These are phyloP conservation scores for Evernia prunastri DNA, from an alignment of 495 filamentous ascomycete genomes.

Conservation along the genomic window DNA sequence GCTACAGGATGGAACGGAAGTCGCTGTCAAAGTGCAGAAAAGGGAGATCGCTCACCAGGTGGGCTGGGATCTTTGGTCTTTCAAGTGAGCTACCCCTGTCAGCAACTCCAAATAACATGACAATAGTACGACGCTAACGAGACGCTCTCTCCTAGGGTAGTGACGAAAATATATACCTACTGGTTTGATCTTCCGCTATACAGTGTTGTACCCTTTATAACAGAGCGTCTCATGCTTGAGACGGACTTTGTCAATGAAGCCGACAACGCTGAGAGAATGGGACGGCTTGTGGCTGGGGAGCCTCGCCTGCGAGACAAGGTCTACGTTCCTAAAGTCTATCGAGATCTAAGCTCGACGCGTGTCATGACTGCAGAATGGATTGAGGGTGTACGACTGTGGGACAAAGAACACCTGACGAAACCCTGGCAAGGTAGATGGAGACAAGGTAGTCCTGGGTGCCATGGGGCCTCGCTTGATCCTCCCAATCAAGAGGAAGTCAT, in stretches of 20 bases:
- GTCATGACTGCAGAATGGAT: constrained; percentile 98
- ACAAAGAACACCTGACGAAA: constrained; percentile 67
- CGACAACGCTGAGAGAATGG: constrained; percentile 78
- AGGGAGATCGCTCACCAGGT: constrained; percentile 85
- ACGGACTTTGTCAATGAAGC: constrained; percentile 94
- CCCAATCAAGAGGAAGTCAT: constrained; percentile 37
- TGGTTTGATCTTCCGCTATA: constrained; percentile 88
- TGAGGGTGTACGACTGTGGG: constrained; percentile 86
- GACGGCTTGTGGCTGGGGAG: constrained; percentile 66
- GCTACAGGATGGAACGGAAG: constrained; percentile 74
- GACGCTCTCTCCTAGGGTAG: constrained; percentile 45
- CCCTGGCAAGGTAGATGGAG: constrained; percentile 73
- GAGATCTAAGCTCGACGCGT: constrained; percentile 71
- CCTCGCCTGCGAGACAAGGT: constrained; percentile 69
- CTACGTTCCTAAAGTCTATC: constrained; percentile 80
- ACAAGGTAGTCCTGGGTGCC: constrained; percentile 68
- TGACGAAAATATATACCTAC: constrained; percentile 66
- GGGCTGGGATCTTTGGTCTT: constrained; percentile 89
- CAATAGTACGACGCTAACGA: neutral
- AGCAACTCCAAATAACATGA: neutral
- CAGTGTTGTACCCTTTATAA: constrained; percentile 80
- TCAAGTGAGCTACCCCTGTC: constrained; percentile 58
- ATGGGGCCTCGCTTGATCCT: constrained; percentile 57
- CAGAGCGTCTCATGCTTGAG: constrained; percentile 78
- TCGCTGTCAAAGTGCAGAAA: constrained; percentile 96